Conservation (phyloP, 73 alveolate genomes). For the Vitrella brassicaformis region DNA sequence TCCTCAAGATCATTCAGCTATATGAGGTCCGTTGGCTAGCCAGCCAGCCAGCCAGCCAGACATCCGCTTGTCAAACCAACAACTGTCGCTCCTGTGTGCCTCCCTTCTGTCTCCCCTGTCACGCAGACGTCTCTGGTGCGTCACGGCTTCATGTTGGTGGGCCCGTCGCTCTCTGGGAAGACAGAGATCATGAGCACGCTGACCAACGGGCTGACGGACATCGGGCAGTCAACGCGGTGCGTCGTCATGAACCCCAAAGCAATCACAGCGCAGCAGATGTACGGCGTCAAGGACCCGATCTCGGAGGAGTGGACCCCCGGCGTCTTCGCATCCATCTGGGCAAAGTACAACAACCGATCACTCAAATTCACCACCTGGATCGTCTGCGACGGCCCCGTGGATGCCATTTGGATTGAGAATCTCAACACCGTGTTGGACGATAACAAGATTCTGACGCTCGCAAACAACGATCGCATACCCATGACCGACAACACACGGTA, state of each 20-base stretch:
- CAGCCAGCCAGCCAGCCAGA: too few relatives aligned
- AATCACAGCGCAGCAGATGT: slow-evolving; percentile 93
- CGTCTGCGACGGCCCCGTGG: slow-evolving; percentile 99
- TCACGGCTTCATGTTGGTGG: slow-evolving; percentile 99
- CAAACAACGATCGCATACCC: slow-evolving; percentile 97
- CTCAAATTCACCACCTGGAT: slow-evolving; percentile 96
- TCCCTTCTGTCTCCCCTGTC: too few relatives aligned
- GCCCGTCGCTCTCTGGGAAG: slow-evolving; percentile 86
- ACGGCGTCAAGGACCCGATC: slow-evolving; percentile 90
- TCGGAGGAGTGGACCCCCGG: slow-evolving; percentile 99
- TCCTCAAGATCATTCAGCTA: slow-evolving; percentile 86
- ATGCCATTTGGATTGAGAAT: slow-evolving; percentile 99
- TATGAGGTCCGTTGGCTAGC: too few relatives aligned
- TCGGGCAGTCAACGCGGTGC: slow-evolving; percentile 65
- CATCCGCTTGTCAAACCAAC: too few relatives aligned
- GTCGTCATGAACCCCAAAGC: slow-evolving; percentile 98
- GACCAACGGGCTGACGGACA: slow-evolving; percentile 62
- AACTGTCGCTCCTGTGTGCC: too few relatives aligned
- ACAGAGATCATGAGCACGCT: slow-evolving; percentile 58
- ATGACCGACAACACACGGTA: slow-evolving; percentile 99
- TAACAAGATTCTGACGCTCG: slow-evolving; percentile 95
- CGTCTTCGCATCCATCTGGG: slow-evolving; percentile 97
- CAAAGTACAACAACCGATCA: slow-evolving; percentile 87
- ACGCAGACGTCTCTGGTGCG: slow-evolving; percentile 99
- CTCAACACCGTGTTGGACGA: slow-evolving; percentile 99